phyloP scores from a whole-genome alignment of 2,329 filamentous ascomycete genomes.

The Colletotrichum agaves region DNA sequence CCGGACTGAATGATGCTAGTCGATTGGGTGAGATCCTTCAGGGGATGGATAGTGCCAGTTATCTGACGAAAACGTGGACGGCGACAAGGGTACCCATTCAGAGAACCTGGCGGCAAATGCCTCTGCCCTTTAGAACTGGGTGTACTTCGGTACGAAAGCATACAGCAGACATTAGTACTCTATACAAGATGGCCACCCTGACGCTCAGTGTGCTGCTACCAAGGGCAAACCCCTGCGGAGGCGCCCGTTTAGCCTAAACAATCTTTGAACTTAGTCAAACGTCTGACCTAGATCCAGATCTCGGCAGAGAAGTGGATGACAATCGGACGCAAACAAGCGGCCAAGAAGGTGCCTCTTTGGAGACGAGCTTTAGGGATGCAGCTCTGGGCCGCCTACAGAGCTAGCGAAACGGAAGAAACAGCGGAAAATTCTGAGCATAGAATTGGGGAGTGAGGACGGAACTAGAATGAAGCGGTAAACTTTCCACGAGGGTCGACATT shows the following conservation, averaged over 20 bases:
- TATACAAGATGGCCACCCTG: background rate
- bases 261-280: background rate
- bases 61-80: conserved; percentile 29
- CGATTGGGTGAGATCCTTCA: conserved; percentile 1
- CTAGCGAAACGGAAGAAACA: background rate
- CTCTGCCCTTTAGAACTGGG: background rate
- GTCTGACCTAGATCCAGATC: background rate
- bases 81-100: conserved; percentile 6
- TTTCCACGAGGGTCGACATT: conserved; percentile 20
- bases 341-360: too few species aligned
- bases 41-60: conserved; percentile 16
- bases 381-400: too few species aligned
- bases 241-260: background rate
- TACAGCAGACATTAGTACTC: background rate
- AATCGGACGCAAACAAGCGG: too few species aligned
- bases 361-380: too few species aligned
- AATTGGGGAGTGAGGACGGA: conserved; percentile 8
- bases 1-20: conserved; percentile 7
- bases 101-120: background rate
- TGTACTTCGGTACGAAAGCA: conserved; percentile 1
- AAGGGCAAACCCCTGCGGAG: background rate
- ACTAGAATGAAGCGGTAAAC: conserved; percentile 16
- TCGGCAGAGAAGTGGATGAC: background rate
- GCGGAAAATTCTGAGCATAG: background rate
- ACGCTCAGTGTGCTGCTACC: background rate